These are phyloP conservation scores for Capsicum pubescens DNA, from an alignment of 257 asterid genomes.

Conservation along the genomic window DNA sequence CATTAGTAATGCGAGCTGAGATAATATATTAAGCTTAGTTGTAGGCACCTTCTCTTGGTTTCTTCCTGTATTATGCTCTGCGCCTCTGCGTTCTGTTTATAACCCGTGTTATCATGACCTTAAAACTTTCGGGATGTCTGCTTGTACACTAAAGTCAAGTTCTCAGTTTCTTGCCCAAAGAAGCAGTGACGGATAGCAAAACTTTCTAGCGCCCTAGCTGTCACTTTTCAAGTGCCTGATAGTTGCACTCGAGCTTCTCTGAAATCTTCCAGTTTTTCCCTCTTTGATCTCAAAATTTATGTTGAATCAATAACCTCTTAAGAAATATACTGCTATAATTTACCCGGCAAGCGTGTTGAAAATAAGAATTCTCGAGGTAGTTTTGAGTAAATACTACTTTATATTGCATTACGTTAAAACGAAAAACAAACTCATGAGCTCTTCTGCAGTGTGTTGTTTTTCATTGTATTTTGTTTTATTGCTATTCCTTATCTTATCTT, in stretches of 20 bases:
- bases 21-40: neutral
- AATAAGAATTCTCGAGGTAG: neutral
- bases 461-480: too few species aligned
- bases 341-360: neutral
- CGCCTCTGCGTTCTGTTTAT: neutral
- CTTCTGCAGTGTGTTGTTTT: neutral
- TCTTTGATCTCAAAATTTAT: neutral
- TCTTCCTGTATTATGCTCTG: neutral
- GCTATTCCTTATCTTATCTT: too few species aligned
- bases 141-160: neutral
- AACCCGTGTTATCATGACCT: neutral
- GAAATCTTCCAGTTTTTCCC: neutral
- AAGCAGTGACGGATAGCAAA: neutral
- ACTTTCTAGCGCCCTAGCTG: neutral
- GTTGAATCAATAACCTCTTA: neutral
- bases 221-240: neutral
- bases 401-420: neutral
- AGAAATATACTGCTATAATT: neutral
- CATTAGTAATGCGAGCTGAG: neutral
- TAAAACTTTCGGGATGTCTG: neutral
- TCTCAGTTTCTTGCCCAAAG: neutral
- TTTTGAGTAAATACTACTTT: neutral
- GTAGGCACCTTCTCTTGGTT: neutral
- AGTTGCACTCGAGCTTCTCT: neutral
- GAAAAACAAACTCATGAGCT: neutral